These are phyloP conservation scores for Phyllosticta capitalensis DNA, from an alignment of 2,329 filamentous ascomycete species.

Conservation along the genomic window DNA sequence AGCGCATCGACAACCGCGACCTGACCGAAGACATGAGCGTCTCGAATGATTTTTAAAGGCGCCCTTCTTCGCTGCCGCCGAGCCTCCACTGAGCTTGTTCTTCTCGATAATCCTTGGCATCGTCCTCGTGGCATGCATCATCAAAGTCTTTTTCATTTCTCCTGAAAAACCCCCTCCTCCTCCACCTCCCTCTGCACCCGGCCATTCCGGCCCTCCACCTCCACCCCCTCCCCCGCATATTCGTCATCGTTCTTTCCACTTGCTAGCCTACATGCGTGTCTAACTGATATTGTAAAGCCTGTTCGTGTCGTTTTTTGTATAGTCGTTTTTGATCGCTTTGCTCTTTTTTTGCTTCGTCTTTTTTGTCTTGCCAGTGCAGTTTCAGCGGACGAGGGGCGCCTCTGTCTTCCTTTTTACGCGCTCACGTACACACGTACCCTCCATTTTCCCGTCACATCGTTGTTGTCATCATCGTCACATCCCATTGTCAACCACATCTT, in stretches of 20 bases:
- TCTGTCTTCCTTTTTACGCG: neutral
- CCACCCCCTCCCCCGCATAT: neutral
- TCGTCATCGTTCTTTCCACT: neutral
- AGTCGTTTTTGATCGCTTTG: neutral
- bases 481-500: too few relatives aligned
- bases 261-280: neutral
- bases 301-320: neutral
- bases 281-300: neutral
- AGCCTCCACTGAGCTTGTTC: neutral
- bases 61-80: neutral
- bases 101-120: neutral
- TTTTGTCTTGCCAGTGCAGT: neutral
- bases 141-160: neutral
- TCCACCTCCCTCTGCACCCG: neutral
- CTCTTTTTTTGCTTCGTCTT: neutral
- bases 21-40: conserved; percentile 14
- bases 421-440: neutral
- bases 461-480: neutral
- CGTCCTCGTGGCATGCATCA: neutral
- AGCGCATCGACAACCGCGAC: conserved; percentile 31
- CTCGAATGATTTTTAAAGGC: conserved; percentile 9
- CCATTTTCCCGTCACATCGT: neutral
- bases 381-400: neutral
- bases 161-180: neutral
- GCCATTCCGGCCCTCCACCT: too few relatives aligned